Percentiles rank a stretch among this genome's conserved stretches.
Conservation (phyloP, 371 early-diverging fungal genomes). For the Rhizopus arrhizus region DNA sequence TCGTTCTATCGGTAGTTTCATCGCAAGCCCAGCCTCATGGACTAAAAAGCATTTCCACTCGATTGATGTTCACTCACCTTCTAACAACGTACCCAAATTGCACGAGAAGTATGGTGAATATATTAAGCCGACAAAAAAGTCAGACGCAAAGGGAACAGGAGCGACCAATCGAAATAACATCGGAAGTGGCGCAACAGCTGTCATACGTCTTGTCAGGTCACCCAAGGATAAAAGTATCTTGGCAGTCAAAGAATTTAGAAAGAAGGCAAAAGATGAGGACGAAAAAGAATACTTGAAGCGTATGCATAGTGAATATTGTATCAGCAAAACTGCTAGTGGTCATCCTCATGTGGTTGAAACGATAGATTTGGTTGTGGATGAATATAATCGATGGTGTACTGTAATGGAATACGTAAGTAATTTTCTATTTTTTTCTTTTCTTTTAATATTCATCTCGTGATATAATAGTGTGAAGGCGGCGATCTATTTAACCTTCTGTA, state of each 20-base stretch:
- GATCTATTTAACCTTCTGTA: constrained; percentile 59
- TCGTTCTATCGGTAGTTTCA: constrained; percentile 22
- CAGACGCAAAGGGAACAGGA: constrained; percentile 17
- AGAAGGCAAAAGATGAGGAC: constrained; percentile 54
- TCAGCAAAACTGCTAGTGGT: constrained; percentile 60
- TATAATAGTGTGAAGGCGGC: constrained; percentile 62
- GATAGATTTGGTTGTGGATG: constrained; percentile 66
- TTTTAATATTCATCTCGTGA: constrained; percentile 9
- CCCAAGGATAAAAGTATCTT: constrained; percentile 22
- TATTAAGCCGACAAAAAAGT: constrained; percentile 17
- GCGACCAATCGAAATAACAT: constrained; percentile 58
- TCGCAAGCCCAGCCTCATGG: constrained; percentile 27
- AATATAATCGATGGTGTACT: constrained; percentile 57
- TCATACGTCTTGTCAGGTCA: constrained; percentile 83
- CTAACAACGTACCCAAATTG: constrained; percentile 17
- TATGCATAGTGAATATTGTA: constrained; percentile 75
- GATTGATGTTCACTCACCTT: constrained; percentile 5
- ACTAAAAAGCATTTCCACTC: constrained; percentile 21
- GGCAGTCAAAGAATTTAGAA: constrained; percentile 69
- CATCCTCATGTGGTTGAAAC: constrained; percentile 75
- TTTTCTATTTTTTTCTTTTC: constrained; percentile 10
- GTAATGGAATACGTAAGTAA: constrained; percentile 70
- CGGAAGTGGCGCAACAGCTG: constrained; percentile 91
- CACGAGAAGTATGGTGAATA: constrained; percentile 33
- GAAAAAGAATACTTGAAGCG: constrained; percentile 67